Base-by-base conservation (phyloP, 495 filamentous ascomycete species). In the Ascobolus immersus region DNA sequence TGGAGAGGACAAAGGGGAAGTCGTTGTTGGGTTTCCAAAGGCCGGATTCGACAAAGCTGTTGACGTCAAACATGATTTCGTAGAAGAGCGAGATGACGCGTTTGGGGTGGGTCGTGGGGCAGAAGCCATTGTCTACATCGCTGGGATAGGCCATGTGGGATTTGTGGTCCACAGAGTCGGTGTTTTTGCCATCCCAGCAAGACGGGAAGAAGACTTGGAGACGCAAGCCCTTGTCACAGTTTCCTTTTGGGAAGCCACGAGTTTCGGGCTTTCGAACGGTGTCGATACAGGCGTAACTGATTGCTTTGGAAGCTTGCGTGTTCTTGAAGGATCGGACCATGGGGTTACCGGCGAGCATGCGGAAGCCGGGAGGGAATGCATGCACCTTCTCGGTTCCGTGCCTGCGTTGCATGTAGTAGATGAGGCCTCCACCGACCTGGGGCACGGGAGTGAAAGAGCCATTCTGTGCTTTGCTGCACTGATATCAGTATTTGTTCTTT, bases 221-320 rank as follows among this genome's bases (percentile, higher is more conserved):
- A 20, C 81, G 69, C 28, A 92, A 43, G 31, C 81, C 81, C 41
- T 86, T 64, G 0, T 47, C 45, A 47, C 81, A 91, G 44, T 82
- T 64, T 24, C 55, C 59, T 44, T 73, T 64, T 0, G 84, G 82
- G 43, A 94, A 28, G 44, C 63, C 69, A 48, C 86, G 78, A 28
- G 61, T 57, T 47, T 92, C 80, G 13, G 70, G 44, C 0, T 49
- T 39, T 0, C 48, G 57, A 14, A 44, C 35, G 44, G 89, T 89
- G 62, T 91, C 64, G 32, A 94, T 52, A 51, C 84, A 94, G 56
- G 91, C 92, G 61, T 84, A 92, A 2, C 84, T 84, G 19, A 91
- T 36, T 6, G 82, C 79, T 73, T 56, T 86, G 74, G n/a, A 51
- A 53, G 15, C 90, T 60, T 20, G 71, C 67, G 6, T 44, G 41